Evolutionary conservation across 2,329 filamentous ascomycete genomes (phyloP).

Genomic region (Cercospora citrullina): DNA sequence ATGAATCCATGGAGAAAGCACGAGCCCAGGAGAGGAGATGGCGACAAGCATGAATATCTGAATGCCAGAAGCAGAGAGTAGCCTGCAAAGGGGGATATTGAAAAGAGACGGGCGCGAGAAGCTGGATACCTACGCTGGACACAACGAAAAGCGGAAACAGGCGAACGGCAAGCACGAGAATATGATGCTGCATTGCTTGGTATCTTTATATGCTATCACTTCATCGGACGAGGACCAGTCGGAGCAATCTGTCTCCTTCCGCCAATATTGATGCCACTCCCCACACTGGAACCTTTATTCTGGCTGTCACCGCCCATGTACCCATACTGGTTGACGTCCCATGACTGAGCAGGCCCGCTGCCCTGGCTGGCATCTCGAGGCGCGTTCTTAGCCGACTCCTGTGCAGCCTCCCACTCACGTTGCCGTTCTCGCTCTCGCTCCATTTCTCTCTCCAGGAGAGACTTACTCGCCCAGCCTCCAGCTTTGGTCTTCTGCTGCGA

Average conservation of each 20-base stretch:
- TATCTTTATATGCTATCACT: constrained; percentile 33
- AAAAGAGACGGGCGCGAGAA: not conserved
- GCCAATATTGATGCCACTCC: constrained; percentile 62
- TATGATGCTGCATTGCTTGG: constrained; percentile 10
- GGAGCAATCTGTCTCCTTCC: constrained; percentile 66
- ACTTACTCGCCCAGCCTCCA: constrained; percentile 65
- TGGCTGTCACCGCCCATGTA: constrained; percentile 74
- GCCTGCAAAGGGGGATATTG: too few relatives aligned
- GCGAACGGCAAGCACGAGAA: not conserved
- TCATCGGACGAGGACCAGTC: constrained; percentile 71
- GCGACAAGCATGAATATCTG: not conserved
- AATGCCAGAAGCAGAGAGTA: not conserved
- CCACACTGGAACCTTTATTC: constrained; percentile 62
- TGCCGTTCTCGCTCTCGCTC: constrained; percentile 75
- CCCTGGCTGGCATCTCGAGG: constrained; percentile 59
- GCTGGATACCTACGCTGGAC: not conserved
- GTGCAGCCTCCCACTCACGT: constrained; percentile 75
- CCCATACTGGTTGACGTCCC: constrained; percentile 77
- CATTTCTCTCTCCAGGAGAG: constrained; percentile 76
- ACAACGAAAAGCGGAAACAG: not conserved
- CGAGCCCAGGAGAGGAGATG: not conserved
- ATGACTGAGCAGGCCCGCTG: constrained; percentile 66
- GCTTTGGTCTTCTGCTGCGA: constrained; percentile 63
- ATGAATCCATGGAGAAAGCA: not conserved
- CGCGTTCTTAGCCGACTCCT: constrained; percentile 62